Evolutionary conservation across 2,329 filamentous ascomycete genomes (phyloP).

Genomic region (Aspergillus floridensis): DNA sequence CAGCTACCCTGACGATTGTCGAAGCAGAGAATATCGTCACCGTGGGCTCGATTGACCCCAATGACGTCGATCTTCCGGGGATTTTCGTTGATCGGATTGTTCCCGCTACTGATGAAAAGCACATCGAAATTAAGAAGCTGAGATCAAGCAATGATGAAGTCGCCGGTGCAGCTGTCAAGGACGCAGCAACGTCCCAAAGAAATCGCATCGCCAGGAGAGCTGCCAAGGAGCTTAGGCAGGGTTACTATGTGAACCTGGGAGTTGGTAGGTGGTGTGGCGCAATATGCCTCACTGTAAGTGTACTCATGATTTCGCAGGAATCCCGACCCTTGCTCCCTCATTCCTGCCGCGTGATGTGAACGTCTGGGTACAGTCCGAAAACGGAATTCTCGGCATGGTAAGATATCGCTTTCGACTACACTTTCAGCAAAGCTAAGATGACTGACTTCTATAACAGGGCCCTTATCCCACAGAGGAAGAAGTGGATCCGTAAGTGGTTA

Average conservation of each 20-base stretch:
- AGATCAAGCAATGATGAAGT: slow-evolving; percentile 43
- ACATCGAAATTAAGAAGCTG: slow-evolving; percentile 67
- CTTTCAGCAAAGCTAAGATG: not conserved
- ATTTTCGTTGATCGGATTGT: slow-evolving; percentile 83
- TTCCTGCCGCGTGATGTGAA: slow-evolving; percentile 66
- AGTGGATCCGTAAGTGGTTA: slow-evolving; percentile 56
- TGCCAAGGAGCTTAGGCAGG: slow-evolving; percentile 73
- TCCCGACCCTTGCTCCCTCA: slow-evolving; percentile 79
- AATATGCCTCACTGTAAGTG: not conserved
- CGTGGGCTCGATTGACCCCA: slow-evolving; percentile 67
- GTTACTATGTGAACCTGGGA: slow-evolving; percentile 36
- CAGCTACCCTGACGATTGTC: slow-evolving; percentile 73
- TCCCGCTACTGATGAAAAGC: slow-evolving; percentile 67
- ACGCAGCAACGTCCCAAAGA: slow-evolving; percentile 38
- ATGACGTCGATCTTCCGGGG: slow-evolving; percentile 73
- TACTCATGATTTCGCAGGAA: slow-evolving; percentile 48
- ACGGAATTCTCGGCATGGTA: slow-evolving; percentile 74
- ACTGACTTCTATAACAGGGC: slow-evolving; percentile 43
- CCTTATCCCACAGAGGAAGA: slow-evolving; percentile 71
- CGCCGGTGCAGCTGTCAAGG: slow-evolving; percentile 34
- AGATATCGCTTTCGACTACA: not conserved
- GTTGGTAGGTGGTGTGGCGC: slow-evolving; percentile 25
- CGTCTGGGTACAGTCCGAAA: slow-evolving; percentile 84
- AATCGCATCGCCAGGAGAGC: slow-evolving; percentile 71
- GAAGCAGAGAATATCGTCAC: slow-evolving; percentile 83